Evolutionary conservation across 257 asterid genomes (phyloP).

Genomic region (Mitragyna speciosa): DNA sequence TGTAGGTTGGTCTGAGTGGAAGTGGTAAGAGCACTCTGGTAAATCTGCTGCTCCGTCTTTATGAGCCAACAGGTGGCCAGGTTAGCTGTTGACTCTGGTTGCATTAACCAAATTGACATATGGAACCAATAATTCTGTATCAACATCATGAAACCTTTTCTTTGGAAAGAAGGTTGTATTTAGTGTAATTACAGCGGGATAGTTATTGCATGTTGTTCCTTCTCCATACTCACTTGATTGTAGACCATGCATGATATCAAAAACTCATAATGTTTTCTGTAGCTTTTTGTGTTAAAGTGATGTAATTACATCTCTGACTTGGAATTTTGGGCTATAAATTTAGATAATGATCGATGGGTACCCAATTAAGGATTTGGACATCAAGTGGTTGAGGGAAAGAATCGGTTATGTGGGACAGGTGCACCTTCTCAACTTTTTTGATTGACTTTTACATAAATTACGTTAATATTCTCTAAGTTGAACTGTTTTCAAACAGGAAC

Average conservation of each 20-base stretch:
- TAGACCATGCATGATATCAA: background rate
- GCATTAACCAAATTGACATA: background rate
- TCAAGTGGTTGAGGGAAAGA: constrained; percentile 77
- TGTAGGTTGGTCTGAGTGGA: constrained; percentile 93
- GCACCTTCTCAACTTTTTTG: background rate
- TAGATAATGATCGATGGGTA: constrained; percentile 78
- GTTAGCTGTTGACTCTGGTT: constrained; percentile 34
- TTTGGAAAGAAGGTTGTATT: background rate
- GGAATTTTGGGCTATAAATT: constrained; percentile 18
- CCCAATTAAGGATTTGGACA: constrained; percentile 63
- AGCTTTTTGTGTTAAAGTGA: background rate
- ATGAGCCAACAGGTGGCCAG: constrained; percentile 93
- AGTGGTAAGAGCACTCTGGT: constrained; percentile 97
- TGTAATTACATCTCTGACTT: constrained; percentile 7
- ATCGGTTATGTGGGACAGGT: constrained; percentile 99
- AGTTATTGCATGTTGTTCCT: background rate
- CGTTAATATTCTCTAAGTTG: constrained; percentile 7
- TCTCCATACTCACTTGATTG: background rate
- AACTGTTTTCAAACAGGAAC: constrained; percentile 53
- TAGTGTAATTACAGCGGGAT: too few species aligned
- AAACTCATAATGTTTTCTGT: background rate
- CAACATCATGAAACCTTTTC: background rate
- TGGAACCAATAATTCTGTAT: background rate
- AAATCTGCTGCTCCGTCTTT: constrained; percentile 88
- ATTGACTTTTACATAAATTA: constrained; percentile 13